Base-by-base conservation (phyloP, 2,329 filamentous ascomycete genomes). In the Scortechinia acanthostroma region DNA sequence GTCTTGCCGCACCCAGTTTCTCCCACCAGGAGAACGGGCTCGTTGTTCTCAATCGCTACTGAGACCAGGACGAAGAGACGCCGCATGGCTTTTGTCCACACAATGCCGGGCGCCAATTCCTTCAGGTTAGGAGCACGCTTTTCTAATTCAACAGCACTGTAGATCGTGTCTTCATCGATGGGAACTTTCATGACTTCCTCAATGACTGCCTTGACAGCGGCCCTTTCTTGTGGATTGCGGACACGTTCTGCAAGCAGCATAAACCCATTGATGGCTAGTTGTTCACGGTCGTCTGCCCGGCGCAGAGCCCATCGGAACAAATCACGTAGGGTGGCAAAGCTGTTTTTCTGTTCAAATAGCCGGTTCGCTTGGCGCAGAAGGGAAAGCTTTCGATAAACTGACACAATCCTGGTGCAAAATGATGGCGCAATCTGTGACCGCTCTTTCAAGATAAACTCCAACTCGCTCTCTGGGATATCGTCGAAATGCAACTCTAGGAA, bases 1-100 rank as follows among this genome's bases (percentile, higher is more conserved):
- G 93, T 99, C 68, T 99, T 99, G 49, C 94, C 93, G 57, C 91
- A 97, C 4, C 93, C 93, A 16, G 93, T 99, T 60, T 98, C 94
- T 49, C 93, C 93, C 13, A 99, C 89, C 3, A 99, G 73, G 17
- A 99, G 73, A 2, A 98, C 88, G 1, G 93, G 93, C 60, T 99
- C 93, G 49, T 94, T 90, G 58, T 96, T 93, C 21, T 78, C 77
- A 48, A 98, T 70, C 1, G 93, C 93, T 54, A 87, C 77, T 3
- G 85, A 81, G n/a, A 98, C 89, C 13, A 99, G 73, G 4, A 94
- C 80, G 57, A 91, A 97, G 0, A 98, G 71, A 44, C 93, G 78
- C 15, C 89, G 83, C 91, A 98, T 98, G 0, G 91, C 90, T 51
- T 82, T 80, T 0, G 93, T 99, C 93, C 93, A 98, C 2, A 98